Evolutionary conservation across 352 stramenopile genomes (phyloP), one percentile per base, ranked within the genome.

Genomic region (Phytophthora idaei): DNA sequence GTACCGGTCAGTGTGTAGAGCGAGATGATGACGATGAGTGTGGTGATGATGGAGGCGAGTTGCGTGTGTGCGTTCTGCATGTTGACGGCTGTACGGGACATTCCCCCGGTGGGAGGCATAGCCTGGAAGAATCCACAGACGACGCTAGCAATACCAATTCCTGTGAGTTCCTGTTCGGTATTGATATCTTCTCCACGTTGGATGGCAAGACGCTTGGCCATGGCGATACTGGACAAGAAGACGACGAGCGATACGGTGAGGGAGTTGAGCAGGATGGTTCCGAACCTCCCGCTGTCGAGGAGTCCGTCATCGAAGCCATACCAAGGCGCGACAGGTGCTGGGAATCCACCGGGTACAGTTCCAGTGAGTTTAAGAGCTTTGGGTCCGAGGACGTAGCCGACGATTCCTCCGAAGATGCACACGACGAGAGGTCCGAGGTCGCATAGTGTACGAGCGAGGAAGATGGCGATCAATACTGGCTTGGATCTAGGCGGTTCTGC

Each of bases 51-150:
- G 31, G 76, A 89, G 37, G 86, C 88, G 12, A 98, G 71, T 44
- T 91, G 83, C 45, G 81, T 97, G 59, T 85, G 77, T 9, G 89
- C 93, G 51, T 84, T 90, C 47, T 92, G 80, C 56, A 97, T 84
- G 69, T 97, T 96, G 48, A 98, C 92, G 27, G 94, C 90, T 12
- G 87, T 97, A 41, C 93, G 76, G 8, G 74, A 92, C 62, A 98
- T 97, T 32, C 77, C 90, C 27, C 71, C 71, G 10, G 87, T 96
- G 47, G 90, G 89, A 78, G 90, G 87, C 79, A 97, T 98, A 37
- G 73, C 66, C 55, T 83, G 62, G 74, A 97, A 97, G 56, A 98
- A 85, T 6, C 76, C 80, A 21, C 88, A 90, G 5, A 94, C 61
- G 42, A 97, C 57, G 71, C 93, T 97, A 8, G 89, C 78, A 41